Conservation (phyloP, 441 rosid species). For the Brassica balearica region DNA sequence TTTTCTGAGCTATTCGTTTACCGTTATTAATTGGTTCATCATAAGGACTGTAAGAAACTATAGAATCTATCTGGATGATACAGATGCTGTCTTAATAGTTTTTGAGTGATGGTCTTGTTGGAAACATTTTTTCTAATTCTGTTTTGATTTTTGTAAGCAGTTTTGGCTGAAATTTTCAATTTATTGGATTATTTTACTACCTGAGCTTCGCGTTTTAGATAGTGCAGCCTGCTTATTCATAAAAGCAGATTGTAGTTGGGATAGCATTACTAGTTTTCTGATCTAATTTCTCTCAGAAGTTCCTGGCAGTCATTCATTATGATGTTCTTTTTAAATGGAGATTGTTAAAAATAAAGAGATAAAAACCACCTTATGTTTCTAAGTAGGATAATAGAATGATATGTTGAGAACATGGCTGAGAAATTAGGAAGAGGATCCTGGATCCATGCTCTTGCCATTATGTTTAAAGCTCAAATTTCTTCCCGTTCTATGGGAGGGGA, state of each 20-base stretch:
- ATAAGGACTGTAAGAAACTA: conserved; percentile 43
- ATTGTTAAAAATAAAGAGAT: not conserved
- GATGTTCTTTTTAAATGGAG: conserved; percentile 27
- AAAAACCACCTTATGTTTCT: not conserved
- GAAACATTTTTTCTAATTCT: not conserved
- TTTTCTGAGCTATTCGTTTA: conserved; percentile 22
- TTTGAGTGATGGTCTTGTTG: conserved; percentile 15
- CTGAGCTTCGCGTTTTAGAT: conserved; percentile 4
- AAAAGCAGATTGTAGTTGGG: not conserved
- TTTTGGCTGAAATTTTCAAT: not conserved
- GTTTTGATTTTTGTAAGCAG: not conserved
- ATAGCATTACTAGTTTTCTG: conserved; percentile 1
- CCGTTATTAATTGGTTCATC: conserved; percentile 35
- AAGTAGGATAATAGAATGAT: conserved; percentile 24
- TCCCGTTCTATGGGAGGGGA: conserved; percentile 65
- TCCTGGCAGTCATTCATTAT: not conserved
- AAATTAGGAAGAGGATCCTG: conserved; percentile 44
- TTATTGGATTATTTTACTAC: conserved; percentile 5
- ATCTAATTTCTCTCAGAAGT: not conserved
- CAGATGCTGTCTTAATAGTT: not conserved
- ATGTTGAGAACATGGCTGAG: conserved; percentile 34
- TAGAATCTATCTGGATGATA: conserved; percentile 3
- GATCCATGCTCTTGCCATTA: conserved; percentile 44
- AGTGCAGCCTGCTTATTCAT: conserved; percentile 21
- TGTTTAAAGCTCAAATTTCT: conserved; percentile 55